Conservation (phyloP, 169 alveolate genomes). For the Cryptosporidium muris region DNA sequence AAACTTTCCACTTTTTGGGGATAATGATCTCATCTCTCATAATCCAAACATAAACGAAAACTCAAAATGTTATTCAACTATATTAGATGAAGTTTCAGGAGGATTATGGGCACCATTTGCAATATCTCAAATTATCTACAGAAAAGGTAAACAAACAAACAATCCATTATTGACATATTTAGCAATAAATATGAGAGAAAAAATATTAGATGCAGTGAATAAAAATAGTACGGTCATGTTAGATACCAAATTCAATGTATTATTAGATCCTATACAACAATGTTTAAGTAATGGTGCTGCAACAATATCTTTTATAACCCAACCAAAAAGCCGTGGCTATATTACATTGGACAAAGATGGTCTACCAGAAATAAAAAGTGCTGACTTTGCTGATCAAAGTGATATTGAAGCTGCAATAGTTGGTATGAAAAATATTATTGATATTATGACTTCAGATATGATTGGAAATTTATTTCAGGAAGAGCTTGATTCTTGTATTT, state of each 20-base stretch:
- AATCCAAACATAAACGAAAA: conserved; percentile 18
- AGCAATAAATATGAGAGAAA: conserved; percentile 28
- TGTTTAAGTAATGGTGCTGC: conserved; percentile 66
- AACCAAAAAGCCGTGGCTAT: conserved; percentile 63
- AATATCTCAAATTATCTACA: conserved; percentile 63
- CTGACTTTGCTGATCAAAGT: conserved; percentile 56
- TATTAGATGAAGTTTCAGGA: conserved; percentile 67
- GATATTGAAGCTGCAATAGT: conserved; percentile 68
- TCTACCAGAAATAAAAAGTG: conserved; percentile 59
- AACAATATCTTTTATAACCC: conserved; percentile 47
- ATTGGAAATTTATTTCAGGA: conserved; percentile 19
- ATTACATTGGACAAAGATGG: conserved; percentile 56
- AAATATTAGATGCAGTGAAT: conserved; percentile 47
- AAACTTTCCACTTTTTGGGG: no score
- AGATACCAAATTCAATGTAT: conserved; percentile 50
- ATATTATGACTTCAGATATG: conserved; percentile 39
- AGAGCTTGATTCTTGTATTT: conserved; percentile 49
- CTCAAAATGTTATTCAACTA: conserved; percentile 62
- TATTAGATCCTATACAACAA: conserved; percentile 59
- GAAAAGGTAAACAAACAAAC: conserved; percentile 47
- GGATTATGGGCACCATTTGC: conserved; percentile 69
- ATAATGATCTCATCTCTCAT: conserved; percentile 1
- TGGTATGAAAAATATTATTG: conserved; percentile 47
- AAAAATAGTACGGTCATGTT: conserved; percentile 38
- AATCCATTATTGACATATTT: conserved; percentile 57